These are phyloP conservation scores for Penicillium digitatum DNA, from an alignment of 2,329 filamentous ascomycete species.

Conservation along the genomic window DNA sequence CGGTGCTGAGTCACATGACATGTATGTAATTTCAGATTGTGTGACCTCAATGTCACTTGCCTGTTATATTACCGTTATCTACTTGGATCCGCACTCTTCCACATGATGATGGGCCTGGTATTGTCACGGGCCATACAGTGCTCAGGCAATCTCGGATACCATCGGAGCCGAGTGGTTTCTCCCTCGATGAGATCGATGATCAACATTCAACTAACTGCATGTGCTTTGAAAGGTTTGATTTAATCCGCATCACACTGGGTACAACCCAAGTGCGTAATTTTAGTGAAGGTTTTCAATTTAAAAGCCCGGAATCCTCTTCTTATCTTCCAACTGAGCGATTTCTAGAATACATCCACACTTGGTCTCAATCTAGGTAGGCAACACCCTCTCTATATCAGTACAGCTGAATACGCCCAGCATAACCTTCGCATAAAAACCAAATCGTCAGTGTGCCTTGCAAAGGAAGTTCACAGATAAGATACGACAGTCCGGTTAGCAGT, in stretches of 20 bases:
- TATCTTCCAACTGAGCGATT: too few relatives aligned
- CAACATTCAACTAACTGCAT: neutral
- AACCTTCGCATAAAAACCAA: too few relatives aligned
- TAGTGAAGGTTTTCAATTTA: neutral
- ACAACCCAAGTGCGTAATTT: neutral
- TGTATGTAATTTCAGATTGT: neutral
- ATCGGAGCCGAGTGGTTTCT: conserved; percentile 10
- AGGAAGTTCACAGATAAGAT: too few relatives aligned
- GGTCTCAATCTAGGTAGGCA: neutral
- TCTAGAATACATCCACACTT: neutral
- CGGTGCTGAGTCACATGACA: neutral
- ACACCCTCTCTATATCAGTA: neutral
- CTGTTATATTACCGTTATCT: neutral
- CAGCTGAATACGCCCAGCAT: neutral
- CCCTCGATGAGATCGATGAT: conserved; percentile 2
- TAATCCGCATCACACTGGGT: neutral
- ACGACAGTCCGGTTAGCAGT: too few relatives aligned
- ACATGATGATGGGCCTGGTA: neutral
- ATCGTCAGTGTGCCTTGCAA: too few relatives aligned
- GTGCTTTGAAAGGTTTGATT: neutral
- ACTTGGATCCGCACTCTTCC: neutral
- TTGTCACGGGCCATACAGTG: neutral
- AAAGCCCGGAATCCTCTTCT: neutral
- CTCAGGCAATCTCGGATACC: conserved; percentile 17
- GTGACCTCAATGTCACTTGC: neutral